Evolutionary conservation across 805 yeast genomes (phyloP).

Genomic region (Wickerhamiella brachini): DNA sequence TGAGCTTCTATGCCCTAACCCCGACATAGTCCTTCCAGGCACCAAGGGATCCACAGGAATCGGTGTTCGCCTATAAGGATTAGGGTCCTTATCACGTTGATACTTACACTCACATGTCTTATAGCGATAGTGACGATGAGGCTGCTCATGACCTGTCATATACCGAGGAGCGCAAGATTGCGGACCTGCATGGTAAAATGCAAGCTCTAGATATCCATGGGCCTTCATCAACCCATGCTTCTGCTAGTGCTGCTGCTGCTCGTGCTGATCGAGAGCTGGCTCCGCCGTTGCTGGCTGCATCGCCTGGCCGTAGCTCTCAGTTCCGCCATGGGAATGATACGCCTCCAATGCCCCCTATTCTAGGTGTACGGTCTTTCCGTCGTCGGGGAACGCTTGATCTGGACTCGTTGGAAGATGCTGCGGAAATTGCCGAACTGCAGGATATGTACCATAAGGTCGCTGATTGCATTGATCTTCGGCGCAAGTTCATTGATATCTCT

Average conservation of each 20-base stretch:
- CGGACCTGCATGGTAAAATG: slow-evolving; percentile 15
- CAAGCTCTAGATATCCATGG: slow-evolving; percentile 14
- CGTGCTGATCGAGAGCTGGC: slow-evolving; percentile 5
- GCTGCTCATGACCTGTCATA: slow-evolving; percentile 13
- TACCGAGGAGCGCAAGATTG: slow-evolving; percentile 13
- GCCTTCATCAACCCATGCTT: neutral
- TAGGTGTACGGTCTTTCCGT: neutral
- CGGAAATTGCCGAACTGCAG: slow-evolving; percentile 23
- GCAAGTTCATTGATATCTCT: slow-evolving; percentile 58
- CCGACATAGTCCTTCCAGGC: neutral
- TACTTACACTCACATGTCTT: neutral
- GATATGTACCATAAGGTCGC: slow-evolving; percentile 26
- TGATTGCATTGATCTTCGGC: slow-evolving; percentile 56
- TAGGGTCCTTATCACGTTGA: neutral
- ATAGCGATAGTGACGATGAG: slow-evolving; percentile 7
- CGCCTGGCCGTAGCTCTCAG: neutral
- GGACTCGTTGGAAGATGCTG: slow-evolving; percentile 21
- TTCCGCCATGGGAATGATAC: slow-evolving; percentile 4
- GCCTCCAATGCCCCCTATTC: slow-evolving; percentile 6
- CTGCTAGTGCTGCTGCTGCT: slow-evolving; percentile 1
- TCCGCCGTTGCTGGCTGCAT: slow-evolving; percentile 1
- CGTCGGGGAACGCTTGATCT: slow-evolving; percentile 14
- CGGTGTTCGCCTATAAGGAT: too few species aligned
- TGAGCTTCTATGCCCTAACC: too few species aligned
- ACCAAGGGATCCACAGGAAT: too few species aligned